phyloP scores from a whole-genome alignment of 306 rosid genomes.

The Lathyrus aphaca region DNA sequence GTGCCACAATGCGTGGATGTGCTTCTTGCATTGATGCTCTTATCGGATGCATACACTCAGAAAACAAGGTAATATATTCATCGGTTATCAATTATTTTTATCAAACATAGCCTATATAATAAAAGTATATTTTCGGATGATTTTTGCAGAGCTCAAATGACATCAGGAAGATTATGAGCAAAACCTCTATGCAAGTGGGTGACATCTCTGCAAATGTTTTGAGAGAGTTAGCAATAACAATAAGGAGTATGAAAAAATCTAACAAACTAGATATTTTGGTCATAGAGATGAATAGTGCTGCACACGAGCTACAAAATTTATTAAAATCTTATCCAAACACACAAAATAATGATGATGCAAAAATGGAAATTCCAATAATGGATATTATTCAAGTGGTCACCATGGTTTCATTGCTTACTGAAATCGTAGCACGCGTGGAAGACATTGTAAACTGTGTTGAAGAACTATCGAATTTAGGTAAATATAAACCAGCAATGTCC shows the following conservation, averaged over 20 bases:
- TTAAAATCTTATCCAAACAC: slow-evolving; percentile 55
- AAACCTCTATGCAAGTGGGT: slow-evolving; percentile 51
- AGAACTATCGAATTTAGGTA: slow-evolving; percentile 58
- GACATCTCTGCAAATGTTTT: slow-evolving; percentile 50
- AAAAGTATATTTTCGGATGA: too few species aligned
- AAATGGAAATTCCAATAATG: slow-evolving; percentile 43
- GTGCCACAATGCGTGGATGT: slow-evolving; percentile 68
- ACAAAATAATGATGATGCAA: slow-evolving; percentile 1
- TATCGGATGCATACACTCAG: slow-evolving; percentile 62
- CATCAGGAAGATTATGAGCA: slow-evolving; percentile 53
- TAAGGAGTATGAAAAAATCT: slow-evolving; percentile 70
- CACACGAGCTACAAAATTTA: slow-evolving; percentile 54
- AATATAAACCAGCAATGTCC: background rate
- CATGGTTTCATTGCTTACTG: slow-evolving; percentile 61
- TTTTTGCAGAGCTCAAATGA: slow-evolving; percentile 52
- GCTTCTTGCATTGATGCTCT: slow-evolving; percentile 87
- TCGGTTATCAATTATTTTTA: too few species aligned
- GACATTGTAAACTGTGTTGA: slow-evolving; percentile 59
- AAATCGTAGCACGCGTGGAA: slow-evolving; percentile 63
- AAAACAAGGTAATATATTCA: slow-evolving; percentile 52
- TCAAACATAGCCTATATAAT: too few species aligned
- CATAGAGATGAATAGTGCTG: slow-evolving; percentile 60
- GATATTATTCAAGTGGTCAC: slow-evolving; percentile 69
- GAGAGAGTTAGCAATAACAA: slow-evolving; percentile 57
- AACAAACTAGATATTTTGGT: slow-evolving; percentile 45